Evolutionary conservation across 2,329 filamentous ascomycete genomes (phyloP).

Genomic region (Torrubiellomyces zombiae): DNA sequence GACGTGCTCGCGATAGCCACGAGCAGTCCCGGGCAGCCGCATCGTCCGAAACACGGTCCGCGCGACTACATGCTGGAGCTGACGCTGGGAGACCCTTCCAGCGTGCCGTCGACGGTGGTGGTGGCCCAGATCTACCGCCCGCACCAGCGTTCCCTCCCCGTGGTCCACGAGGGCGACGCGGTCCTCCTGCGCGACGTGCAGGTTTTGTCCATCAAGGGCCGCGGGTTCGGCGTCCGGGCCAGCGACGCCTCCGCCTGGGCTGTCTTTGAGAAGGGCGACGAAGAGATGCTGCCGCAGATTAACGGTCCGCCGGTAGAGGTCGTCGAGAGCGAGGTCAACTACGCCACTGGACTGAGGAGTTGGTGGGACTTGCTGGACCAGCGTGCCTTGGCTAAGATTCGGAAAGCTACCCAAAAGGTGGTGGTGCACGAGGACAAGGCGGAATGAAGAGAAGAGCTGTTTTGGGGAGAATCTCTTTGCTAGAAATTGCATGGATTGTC

Average conservation of each 20-base stretch:
- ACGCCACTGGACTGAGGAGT: slow-evolving; percentile 29
- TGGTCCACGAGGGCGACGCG: slow-evolving; percentile 37
- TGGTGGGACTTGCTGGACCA: slow-evolving; percentile 34
- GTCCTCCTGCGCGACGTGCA: slow-evolving; percentile 40
- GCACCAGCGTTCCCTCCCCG: slow-evolving; percentile 38
- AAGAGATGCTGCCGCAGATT: slow-evolving; percentile 30
- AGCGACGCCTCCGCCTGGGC: slow-evolving; percentile 43
- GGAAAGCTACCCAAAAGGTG: slow-evolving; percentile 25
- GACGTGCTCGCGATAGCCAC: slow-evolving; percentile 40
- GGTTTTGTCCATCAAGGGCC: slow-evolving; percentile 33
- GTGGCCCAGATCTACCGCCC: slow-evolving; percentile 43
- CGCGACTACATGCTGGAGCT: slow-evolving; percentile 44
- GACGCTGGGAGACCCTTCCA: slow-evolving; percentile 37
- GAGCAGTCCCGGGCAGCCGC: slow-evolving; percentile 29
- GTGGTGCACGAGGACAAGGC: slow-evolving; percentile 12
- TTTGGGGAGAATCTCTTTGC: too few relatives aligned
- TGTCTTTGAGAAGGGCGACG: slow-evolving; percentile 33
- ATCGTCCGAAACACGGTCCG: slow-evolving; percentile 38
- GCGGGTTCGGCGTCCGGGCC: slow-evolving; percentile 38
- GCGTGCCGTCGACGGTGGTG: slow-evolving; percentile 29
- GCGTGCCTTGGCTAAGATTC: slow-evolving; percentile 27
- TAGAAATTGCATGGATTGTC: too few relatives aligned
- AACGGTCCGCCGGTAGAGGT: slow-evolving; percentile 44
- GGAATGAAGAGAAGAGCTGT: slow-evolving; percentile 7
- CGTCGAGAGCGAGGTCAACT: slow-evolving; percentile 28